phyloP scores from a whole-genome alignment of 2,329 filamentous ascomycete species.

The Beauveria bassiana region DNA sequence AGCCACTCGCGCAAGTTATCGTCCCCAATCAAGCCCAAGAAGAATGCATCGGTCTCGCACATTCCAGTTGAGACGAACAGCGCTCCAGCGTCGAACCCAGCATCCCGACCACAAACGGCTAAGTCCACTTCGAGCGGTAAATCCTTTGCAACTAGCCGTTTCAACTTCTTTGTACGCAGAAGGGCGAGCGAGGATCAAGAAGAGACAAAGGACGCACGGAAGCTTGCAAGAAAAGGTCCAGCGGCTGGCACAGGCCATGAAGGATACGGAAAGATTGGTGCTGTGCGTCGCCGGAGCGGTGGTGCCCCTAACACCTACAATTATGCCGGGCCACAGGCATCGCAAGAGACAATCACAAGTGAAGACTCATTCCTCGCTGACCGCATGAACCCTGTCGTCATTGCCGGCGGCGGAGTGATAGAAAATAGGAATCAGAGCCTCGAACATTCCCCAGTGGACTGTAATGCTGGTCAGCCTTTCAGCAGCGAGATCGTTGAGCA shows the following conservation, averaged over 20 bases:
- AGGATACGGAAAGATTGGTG: constrained; percentile 63
- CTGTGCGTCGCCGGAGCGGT: constrained; percentile 54
- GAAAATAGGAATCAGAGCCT: constrained; percentile 50
- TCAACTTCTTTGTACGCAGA: constrained; percentile 70
- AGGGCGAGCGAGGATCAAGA: constrained; percentile 51
- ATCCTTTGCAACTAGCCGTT: constrained; percentile 53
- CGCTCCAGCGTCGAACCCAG: background rate
- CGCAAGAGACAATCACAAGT: constrained; percentile 43
- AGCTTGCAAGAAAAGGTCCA: constrained; percentile 63
- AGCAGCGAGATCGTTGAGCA: constrained; percentile 35
- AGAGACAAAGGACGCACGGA: constrained; percentile 23
- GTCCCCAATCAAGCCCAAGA: constrained; percentile 21
- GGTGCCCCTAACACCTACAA: constrained; percentile 43
- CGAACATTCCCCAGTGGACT: constrained; percentile 42
- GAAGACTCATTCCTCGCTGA: constrained; percentile 52
- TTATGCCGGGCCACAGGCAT: constrained; percentile 35
- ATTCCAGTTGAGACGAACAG: constrained; percentile 13
- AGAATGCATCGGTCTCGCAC: constrained; percentile 26
- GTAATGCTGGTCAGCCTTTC: constrained; percentile 37
- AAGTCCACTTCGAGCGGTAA: constrained; percentile 47
- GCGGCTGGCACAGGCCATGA: constrained; percentile 92
- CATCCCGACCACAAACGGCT: constrained; percentile 5
- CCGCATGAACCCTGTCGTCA: constrained; percentile 58
- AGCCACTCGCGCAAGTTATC: constrained; percentile 19
- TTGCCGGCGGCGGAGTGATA: constrained; percentile 54